Percentiles rank a stretch among this genome's conserved stretches.
These are phyloP conservation scores for Clavaria fumosa DNA, from an alignment of 768 basidiomycete genomes.

Conservation along the genomic window DNA sequence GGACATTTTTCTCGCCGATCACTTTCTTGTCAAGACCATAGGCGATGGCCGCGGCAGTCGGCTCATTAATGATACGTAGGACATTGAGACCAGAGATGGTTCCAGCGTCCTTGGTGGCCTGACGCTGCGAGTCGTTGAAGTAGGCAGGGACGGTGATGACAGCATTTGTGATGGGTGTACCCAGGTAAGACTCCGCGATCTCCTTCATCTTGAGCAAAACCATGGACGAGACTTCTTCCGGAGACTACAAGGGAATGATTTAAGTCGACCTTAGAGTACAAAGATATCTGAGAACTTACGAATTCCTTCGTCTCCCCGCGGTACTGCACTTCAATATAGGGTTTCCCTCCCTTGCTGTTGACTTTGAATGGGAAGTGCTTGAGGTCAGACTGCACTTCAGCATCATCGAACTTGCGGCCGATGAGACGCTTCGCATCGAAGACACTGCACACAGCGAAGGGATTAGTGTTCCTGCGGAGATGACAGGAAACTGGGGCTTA, in stretches of 20 bases:
- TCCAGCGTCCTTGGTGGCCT: constrained; percentile 98
- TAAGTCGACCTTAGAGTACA: constrained; percentile 7
- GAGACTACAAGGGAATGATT: constrained; percentile 41
- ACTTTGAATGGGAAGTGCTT: constrained; percentile 98
- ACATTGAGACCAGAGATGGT: constrained; percentile 96
- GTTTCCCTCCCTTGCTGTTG: constrained; percentile 92
- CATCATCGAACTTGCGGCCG: constrained; percentile 87
- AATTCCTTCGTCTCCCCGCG: constrained; percentile 92
- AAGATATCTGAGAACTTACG: constrained; percentile 29
- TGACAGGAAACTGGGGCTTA: constrained; percentile 1
- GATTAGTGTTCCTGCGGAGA: background rate
- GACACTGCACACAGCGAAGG: constrained; percentile 24
- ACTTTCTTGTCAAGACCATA: constrained; percentile 96
- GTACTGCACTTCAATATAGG: constrained; percentile 92
- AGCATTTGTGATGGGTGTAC: constrained; percentile 96
- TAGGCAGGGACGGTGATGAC: constrained; percentile 99
- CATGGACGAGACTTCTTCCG: constrained; percentile 99
- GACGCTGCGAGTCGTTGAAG: constrained; percentile 99
- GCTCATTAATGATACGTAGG: constrained; percentile 99
- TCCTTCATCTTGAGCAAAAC: constrained; percentile 99
- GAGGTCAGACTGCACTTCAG: constrained; percentile 64
- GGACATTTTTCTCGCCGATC: constrained; percentile 91
- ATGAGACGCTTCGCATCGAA: constrained; percentile 99
- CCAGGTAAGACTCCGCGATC: constrained; percentile 97
- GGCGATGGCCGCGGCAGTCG: constrained; percentile 97